phyloP scores from a whole-genome alignment of 192 early-diverging fungal genomes.

The Allomyces javanicus region DNA sequence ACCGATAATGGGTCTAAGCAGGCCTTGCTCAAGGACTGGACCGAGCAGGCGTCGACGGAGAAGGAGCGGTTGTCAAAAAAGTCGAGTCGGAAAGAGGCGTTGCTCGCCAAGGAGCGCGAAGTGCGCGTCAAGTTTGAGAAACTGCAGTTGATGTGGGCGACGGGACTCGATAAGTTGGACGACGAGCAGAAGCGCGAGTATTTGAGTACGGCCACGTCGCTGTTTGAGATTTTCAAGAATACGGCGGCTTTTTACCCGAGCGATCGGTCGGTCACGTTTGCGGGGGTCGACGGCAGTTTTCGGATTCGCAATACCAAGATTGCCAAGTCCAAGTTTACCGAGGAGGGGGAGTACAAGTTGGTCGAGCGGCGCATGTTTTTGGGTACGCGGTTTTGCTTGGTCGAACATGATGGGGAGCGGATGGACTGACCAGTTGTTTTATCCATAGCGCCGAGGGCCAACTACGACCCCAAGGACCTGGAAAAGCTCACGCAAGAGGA shows the following conservation, averaged over 20 bases:
- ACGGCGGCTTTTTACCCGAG: background rate
- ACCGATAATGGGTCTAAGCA: background rate
- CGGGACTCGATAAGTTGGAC: background rate
- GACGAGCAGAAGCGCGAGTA: background rate
- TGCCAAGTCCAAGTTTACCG: background rate
- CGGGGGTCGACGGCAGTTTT: background rate
- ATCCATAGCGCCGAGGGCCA: background rate
- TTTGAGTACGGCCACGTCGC: background rate
- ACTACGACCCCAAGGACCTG: background rate
- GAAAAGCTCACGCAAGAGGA: background rate
- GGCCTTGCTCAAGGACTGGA: background rate
- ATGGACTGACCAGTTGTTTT: background rate
- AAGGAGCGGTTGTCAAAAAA: background rate
- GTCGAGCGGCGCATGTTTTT: background rate
- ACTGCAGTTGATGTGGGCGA: background rate
- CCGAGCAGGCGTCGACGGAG: background rate
- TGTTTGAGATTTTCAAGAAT: background rate
- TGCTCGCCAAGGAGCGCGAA: background rate
- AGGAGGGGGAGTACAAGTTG: background rate
- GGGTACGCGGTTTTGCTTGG: background rate
- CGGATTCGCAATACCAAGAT: background rate
- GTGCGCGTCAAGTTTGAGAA: background rate
- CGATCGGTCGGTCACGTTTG: background rate
- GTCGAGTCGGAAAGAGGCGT: background rate
- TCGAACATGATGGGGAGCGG: background rate